phyloP scores from a whole-genome alignment of 805 yeast genomes.

The Saccharomycopsis javanensis region DNA sequence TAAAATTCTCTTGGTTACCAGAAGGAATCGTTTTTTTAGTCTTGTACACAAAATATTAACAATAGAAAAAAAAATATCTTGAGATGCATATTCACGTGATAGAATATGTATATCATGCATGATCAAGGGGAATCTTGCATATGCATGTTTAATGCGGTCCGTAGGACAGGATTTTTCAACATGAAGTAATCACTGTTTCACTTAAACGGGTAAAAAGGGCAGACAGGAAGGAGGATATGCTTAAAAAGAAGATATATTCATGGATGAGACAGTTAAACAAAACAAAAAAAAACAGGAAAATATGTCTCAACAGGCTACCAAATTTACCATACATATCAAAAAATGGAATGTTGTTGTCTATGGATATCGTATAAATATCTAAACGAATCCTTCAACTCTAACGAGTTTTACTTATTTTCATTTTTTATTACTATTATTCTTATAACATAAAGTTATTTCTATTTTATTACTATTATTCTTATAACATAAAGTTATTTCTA shows the following conservation, averaged over 20 bases:
- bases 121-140: not conserved
- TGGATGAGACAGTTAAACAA: not conserved
- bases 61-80: not conserved
- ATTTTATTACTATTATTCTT: no score
- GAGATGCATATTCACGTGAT: not conserved
- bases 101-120: not conserved
- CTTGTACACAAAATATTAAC: not conserved
- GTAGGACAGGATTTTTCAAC: not conserved
- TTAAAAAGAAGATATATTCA: not conserved
- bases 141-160: not conserved
- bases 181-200: not conserved
- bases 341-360: no score
- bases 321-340: no score
- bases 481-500: no score
- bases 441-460: no score
- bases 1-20: no score
- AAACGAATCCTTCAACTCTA: not conserved
- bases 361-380: not conserved
- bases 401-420: no score
- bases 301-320: no score
- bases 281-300: not conserved
- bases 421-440: no score
- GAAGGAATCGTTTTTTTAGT: no score
- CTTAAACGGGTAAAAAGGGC: not conserved
- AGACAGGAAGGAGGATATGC: no score